Evolutionary conservation across 805 yeast species (phyloP).

Genomic region (Starmerella potacharoeniae): DNA sequence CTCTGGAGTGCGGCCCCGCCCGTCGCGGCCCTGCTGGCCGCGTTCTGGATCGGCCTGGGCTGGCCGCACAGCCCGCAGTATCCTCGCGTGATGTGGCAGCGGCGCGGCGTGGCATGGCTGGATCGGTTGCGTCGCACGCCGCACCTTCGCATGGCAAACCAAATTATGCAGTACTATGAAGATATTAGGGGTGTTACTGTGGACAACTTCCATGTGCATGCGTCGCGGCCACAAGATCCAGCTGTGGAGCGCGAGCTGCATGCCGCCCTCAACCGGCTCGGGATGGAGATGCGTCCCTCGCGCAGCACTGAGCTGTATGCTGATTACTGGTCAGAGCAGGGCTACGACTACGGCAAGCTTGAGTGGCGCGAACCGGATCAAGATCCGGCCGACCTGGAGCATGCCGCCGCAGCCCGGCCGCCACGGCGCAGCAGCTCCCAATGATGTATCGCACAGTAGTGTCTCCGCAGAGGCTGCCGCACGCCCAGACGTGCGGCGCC

Average conservation of each 20-base stretch:
- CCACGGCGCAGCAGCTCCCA: conserved; percentile 2
- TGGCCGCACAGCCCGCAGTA: neutral
- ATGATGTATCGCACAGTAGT: conserved; percentile 3
- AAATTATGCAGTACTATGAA: conserved; percentile 21
- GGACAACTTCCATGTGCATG: conserved; percentile 10
- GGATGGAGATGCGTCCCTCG: conserved; percentile 11
- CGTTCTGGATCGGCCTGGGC: conserved; percentile 15
- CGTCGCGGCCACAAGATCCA: neutral
- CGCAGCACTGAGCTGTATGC: conserved; percentile 11
- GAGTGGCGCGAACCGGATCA: conserved; percentile 47
- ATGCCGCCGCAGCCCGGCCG: neutral
- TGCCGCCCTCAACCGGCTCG: conserved; percentile 12
- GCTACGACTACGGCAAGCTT: conserved; percentile 31
- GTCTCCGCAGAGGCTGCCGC: conserved; percentile 5
- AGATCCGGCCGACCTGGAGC: conserved; percentile 33
- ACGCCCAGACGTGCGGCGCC: conserved; percentile 1
- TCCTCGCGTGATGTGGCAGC: conserved; percentile 1
- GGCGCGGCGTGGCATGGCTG: neutral
- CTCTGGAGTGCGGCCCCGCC: conserved; percentile 9
- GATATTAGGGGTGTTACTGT: conserved; percentile 17
- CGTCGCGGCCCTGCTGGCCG: neutral
- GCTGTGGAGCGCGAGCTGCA: conserved; percentile 7
- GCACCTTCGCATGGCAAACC: conserved; percentile 19
- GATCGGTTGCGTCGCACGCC: neutral
- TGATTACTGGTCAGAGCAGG: conserved; percentile 19